Evolutionary conservation across 2,329 filamentous ascomycete species (phyloP), one percentile per base, ranked within the genome.

Genomic region (Zasmidium citrigriseum): DNA sequence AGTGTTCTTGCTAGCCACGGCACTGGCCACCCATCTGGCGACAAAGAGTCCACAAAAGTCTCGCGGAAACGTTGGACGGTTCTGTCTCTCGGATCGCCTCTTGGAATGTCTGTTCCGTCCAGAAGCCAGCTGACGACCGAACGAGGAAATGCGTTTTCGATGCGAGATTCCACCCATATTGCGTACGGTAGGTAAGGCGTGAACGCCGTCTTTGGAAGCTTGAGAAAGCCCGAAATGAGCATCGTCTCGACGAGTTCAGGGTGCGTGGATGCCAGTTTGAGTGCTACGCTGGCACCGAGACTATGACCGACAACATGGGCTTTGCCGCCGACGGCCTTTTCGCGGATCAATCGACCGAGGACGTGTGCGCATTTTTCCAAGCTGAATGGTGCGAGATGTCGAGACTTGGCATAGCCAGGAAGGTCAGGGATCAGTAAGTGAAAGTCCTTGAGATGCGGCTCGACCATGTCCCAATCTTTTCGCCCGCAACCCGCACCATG

Each of bases 241-340:
- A 67, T 46, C 20, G 57, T 60, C 52, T 55, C 25, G 4, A 69
- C 63, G 38, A 67, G 59, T 3, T 62, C 55, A 1, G 69, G 63
- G 45, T 67, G 50, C 20, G 46, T 49, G 1, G 53, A 48, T 5
- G 64, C 64, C 25, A 71, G 61, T n/a, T 60, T 54, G 18, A 68
- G 29, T 9, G 65, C 66, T 9, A 70, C 55, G 23, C 63, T 60
- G 16, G 67, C 66, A 20, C 68, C 69, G 7, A 71, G 60, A 48
- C 67, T 70, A 25, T 62, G 59, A 2, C 67, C 68, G 11, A 70
- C 60, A 21, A 70, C 46, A 55, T 68, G 64, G 0, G 67, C 64
- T 45, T 38, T 58, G 21, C 64, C 59, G 9, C 57, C 52, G 22
- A 60, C 49, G 4, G 59, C 68, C 53, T 66, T 48, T 11, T 25